Base-by-base conservation (phyloP, 2,329 filamentous ascomycete genomes). In the Endothia cerciana region DNA sequence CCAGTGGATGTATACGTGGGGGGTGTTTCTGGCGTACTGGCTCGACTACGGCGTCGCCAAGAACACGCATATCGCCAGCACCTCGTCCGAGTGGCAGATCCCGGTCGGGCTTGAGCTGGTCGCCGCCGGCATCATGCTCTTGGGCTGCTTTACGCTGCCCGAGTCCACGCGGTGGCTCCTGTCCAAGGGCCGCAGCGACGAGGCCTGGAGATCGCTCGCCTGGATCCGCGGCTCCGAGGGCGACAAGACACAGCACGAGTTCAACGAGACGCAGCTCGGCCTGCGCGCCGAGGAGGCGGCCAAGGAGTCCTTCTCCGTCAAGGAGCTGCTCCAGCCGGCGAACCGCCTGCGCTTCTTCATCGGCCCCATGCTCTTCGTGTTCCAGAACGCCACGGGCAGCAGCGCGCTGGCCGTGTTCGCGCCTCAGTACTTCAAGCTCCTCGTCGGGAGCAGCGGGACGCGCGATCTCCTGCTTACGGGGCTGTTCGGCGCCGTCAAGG, bases 1-100 rank as follows among this genome's bases (percentile, higher is more conserved):
- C 47, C 63, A 65, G 57, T 65, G 56, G 56, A 30, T 65, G 38
- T 65, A 60, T 28, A 65, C 63, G 8, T 61, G 56, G 63, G 63
- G 63, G n/a, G 63, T 65, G 25, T 28, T 65, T n/a, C 30, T 49
- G 6, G 56, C 63, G 8, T 65, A 65, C 47, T 65, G 63, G 63
- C 49, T 65, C 4, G 63, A 65, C 58, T 65, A 65, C 22, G 62
- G 53, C 55, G 62, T 64, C 13, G 62, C 63, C 56, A 55, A 60
- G 10, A 65, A 60, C 28, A 15, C 53, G 1, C n/a, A 33, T 36
- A 65, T 60, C 25, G 58, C 47, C 33, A 41, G 36, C 25, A 40
- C 15, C 33, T 60, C 63, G 13, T 43, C 57, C 11, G 47, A 65
- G 22, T 65, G 63, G 63, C 63, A 65, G 57, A 53, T 65, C 38